phyloP scores from a whole-genome alignment of 305 asterid species.

The Stenogyne calaminthoides region DNA sequence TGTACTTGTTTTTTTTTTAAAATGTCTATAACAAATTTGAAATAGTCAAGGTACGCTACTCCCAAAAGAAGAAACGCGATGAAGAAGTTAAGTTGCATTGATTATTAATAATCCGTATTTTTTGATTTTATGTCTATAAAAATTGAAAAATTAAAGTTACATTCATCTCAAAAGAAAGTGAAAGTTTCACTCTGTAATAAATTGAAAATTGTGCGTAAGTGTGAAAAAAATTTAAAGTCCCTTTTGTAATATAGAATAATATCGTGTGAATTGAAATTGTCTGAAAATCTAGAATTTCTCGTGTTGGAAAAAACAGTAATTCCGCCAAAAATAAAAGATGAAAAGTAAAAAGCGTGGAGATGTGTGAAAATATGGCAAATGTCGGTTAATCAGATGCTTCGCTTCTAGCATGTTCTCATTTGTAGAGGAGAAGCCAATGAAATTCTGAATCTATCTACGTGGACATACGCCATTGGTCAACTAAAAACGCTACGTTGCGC shows the following conservation, averaged over 20 bases:
- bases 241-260: no score
- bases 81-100: background rate
- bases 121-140: no score
- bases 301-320: background rate
- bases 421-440: constrained; percentile 1
- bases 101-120: no score
- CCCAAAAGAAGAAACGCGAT: background rate
- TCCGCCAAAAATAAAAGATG: background rate
- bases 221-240: no score
- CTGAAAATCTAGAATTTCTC: background rate
- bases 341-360: background rate
- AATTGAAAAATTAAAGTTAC: no score
- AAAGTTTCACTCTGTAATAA: no score
- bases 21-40: no score
- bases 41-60: background rate
- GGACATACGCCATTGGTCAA: background rate
- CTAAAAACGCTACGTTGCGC: background rate
- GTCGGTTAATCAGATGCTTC: constrained; percentile 36
- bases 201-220: no score
- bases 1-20: no score
- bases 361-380: background rate
- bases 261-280: no score
- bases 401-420: constrained; percentile 8
- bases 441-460: background rate
- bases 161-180: no score